A percentile compares a stretch with the other conserved stretches of the same genome.
Evolutionary conservation across 2,329 filamentous ascomycete genomes (phyloP).

Genomic region (Colletotrichum graminicola): DNA sequence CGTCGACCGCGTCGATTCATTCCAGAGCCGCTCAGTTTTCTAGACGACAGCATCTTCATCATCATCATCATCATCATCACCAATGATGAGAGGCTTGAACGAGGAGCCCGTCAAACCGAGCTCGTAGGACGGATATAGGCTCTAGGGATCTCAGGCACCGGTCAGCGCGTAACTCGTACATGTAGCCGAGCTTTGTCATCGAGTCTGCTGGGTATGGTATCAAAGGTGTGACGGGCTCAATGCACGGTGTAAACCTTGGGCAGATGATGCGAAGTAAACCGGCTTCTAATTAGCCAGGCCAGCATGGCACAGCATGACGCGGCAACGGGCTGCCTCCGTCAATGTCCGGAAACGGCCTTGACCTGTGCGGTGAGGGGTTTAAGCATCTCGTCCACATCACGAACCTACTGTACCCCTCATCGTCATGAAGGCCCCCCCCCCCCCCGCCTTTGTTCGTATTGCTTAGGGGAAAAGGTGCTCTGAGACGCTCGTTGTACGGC

Average conservation of each 20-base stretch:
- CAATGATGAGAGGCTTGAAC: no score
- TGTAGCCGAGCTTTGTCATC: no score
- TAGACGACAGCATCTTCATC: background rate
- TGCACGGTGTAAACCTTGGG: conserved; percentile 7
- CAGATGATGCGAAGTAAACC: background rate
- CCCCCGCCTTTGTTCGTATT: background rate
- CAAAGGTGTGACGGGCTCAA: conserved; percentile 2
- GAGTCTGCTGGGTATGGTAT: no score
- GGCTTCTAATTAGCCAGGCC: background rate
- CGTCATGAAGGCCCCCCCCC: background rate
- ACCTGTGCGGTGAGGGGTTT: conserved; percentile 4
- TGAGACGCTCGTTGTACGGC: conserved; percentile 22
- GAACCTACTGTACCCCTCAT: conserved; percentile 8
- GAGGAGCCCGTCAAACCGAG: background rate
- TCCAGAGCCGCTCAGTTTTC: background rate
- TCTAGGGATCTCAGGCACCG: background rate
- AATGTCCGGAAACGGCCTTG: background rate
- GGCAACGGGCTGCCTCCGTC: background rate
- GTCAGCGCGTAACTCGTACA: background rate
- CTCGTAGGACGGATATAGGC: background rate
- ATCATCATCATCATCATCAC: no score
- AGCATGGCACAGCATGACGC: background rate
- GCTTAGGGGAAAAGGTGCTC: background rate
- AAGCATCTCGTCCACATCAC: conserved; percentile 11
- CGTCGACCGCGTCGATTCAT: no score